Evolutionary conservation across 176 grass and related monocot genomes (phyloP).

Genomic region (Secale cereale): DNA sequence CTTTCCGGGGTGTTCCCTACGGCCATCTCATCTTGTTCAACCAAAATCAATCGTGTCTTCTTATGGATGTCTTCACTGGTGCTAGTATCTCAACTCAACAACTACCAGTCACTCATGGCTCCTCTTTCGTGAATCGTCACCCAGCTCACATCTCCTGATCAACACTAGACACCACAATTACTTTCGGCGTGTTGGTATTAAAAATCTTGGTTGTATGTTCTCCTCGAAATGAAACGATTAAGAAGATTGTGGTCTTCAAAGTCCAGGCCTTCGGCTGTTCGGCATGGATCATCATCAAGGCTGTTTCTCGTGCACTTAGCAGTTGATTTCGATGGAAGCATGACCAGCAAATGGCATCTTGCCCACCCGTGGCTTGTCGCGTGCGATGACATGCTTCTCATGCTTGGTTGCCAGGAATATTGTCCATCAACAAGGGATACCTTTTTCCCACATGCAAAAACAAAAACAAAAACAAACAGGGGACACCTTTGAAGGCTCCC

Average conservation of each 20-base stretch:
- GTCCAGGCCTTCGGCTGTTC: background rate
- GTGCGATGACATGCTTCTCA: background rate
- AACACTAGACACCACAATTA: background rate
- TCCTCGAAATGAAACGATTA: background rate
- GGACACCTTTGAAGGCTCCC: background rate
- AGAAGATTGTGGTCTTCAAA: background rate
- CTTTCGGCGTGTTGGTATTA: background rate
- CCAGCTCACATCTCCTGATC: background rate
- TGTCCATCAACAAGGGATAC: background rate
- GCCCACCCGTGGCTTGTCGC: background rate
- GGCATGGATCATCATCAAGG: background rate
- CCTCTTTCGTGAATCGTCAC: background rate
- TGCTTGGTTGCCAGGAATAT: background rate
- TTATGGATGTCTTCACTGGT: conserved; percentile 36
- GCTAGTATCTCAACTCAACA: conserved; percentile 1
- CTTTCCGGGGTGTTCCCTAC: conserved; percentile 14
- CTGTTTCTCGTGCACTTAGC: background rate
- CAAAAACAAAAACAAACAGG: background rate
- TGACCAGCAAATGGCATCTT: too few species aligned
- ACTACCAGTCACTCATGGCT: background rate
- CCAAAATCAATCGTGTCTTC: background rate
- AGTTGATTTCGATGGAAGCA: background rate
- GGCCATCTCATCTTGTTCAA: conserved; percentile 22
- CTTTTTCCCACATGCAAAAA: background rate
- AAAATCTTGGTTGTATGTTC: background rate